phyloP scores from a whole-genome alignment of 2,329 filamentous ascomycete genomes.

The Penicillium paneum region DNA sequence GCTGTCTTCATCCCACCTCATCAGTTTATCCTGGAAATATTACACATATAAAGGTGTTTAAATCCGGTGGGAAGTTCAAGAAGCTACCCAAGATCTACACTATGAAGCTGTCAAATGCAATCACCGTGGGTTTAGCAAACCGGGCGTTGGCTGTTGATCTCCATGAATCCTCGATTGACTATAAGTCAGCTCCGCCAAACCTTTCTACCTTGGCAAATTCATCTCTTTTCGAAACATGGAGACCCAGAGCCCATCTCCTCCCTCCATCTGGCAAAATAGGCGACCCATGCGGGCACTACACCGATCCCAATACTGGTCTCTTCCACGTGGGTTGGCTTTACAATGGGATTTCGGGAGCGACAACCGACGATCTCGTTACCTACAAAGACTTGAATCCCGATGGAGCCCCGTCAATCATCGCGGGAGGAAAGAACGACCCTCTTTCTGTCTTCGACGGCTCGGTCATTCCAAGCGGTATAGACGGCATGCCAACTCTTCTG shows the following conservation, averaged over 20 bases:
- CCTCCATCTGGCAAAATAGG: slow-evolving; percentile 18
- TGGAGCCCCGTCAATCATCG: slow-evolving; percentile 11
- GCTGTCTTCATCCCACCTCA: background rate
- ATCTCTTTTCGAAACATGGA: slow-evolving; percentile 20
- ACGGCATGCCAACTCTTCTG: slow-evolving; percentile 47
- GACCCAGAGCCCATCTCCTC: slow-evolving; percentile 17
- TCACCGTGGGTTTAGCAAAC: background rate
- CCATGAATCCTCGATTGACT: background rate
- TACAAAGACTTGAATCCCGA: slow-evolving; percentile 15
- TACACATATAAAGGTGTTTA: background rate
- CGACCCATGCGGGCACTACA: slow-evolving; percentile 20
- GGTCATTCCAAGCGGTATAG: slow-evolving; percentile 21
- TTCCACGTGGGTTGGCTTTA: slow-evolving; percentile 22
- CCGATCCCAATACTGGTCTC: slow-evolving; percentile 16
- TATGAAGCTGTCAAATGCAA: background rate
- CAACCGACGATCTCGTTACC: slow-evolving; percentile 16
- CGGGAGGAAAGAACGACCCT: slow-evolving; percentile 18
- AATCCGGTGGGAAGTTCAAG: background rate
- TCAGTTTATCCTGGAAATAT: background rate
- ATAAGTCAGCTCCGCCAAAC: slow-evolving; percentile 15
- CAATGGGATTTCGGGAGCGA: slow-evolving; percentile 15
- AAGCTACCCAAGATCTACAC: background rate
- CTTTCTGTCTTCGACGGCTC: slow-evolving; percentile 20
- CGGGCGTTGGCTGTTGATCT: background rate
- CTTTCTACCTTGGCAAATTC: slow-evolving; percentile 14